A percentile compares a stretch with the other conserved stretches of the same genome.
Conservation (phyloP, 1,139 yeast species). For the Arxiozyma heterogenica region DNA sequence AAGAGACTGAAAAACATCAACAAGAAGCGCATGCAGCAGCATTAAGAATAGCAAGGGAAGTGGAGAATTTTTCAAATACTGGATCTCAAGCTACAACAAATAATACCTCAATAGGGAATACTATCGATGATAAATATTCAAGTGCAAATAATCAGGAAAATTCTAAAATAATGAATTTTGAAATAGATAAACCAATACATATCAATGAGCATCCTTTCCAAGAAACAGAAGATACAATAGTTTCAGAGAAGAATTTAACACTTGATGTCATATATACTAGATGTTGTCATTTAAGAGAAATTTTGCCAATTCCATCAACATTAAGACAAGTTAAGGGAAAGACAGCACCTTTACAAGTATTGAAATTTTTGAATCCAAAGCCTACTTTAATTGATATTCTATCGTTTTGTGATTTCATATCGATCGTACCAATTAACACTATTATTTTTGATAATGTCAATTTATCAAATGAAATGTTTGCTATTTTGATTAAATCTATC, state of each 20-base stretch:
- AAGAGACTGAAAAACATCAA: slow-evolving; percentile 64
- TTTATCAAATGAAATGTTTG: slow-evolving; percentile 71
- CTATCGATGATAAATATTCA: background rate
- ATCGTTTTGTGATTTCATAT: slow-evolving; percentile 79
- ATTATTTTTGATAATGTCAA: slow-evolving; percentile 77
- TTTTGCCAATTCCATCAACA: slow-evolving; percentile 68
- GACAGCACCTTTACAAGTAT: slow-evolving; percentile 61
- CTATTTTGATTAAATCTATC: slow-evolving; percentile 55
- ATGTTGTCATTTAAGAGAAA: slow-evolving; percentile 67
- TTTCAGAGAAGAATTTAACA: slow-evolving; percentile 30
- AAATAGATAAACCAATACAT: slow-evolving; percentile 57
- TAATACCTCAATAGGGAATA: background rate
- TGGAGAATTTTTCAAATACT: slow-evolving; percentile 32
- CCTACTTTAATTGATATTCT: slow-evolving; percentile 85
- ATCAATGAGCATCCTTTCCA: slow-evolving; percentile 54
- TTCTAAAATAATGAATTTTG: background rate
- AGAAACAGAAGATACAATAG: slow-evolving; percentile 1
- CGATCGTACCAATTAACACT: slow-evolving; percentile 73
- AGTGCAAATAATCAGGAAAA: background rate
- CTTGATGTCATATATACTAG: slow-evolving; percentile 64
- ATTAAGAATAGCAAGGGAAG: slow-evolving; percentile 57
- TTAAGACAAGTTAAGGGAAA: slow-evolving; percentile 68
- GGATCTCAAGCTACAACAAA: background rate
- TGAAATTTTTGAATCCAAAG: slow-evolving; percentile 75
- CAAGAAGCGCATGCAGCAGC: slow-evolving; percentile 69